Conservation (phyloP, 2,329 filamentous ascomycete species). For the Phaeosphaeria sp. region DNA sequence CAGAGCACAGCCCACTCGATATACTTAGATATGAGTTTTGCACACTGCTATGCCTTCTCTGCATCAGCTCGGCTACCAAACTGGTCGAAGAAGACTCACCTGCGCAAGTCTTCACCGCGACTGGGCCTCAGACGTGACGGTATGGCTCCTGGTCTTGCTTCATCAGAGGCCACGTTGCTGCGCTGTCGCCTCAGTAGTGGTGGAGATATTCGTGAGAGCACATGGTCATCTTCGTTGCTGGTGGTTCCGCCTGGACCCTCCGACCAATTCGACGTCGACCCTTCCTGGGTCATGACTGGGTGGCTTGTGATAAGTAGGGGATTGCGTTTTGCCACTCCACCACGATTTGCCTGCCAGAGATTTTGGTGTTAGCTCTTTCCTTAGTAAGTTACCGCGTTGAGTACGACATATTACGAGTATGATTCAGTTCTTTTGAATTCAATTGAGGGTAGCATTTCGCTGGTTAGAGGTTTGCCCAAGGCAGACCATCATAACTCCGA, state of each 20-base stretch:
- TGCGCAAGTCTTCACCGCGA: slow-evolving; percentile 3
- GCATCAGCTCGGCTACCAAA: background rate
- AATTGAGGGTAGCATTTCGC: slow-evolving; percentile 33
- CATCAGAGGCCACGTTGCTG: background rate
- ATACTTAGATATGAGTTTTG: background rate
- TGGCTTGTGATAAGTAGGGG: background rate
- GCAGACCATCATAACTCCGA: slow-evolving; percentile 28
- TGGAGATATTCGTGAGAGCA: slow-evolving; percentile 26
- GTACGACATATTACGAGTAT: background rate
- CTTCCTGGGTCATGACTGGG: background rate
- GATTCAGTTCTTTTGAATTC: slow-evolving; percentile 31
- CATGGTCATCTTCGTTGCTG: background rate
- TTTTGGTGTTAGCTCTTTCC: background rate
- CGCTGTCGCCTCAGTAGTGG: slow-evolving; percentile 32
- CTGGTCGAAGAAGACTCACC: slow-evolving; percentile 5
- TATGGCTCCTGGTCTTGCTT: background rate
- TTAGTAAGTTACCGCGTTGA: background rate
- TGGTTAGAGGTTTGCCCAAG: slow-evolving; percentile 32
- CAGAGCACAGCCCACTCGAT: background rate
- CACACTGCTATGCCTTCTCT: background rate
- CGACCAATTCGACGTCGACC: background rate
- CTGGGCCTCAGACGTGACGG: background rate
- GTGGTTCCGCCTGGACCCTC: background rate
- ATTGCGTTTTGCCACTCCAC: background rate
- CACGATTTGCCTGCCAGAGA: background rate